phyloP scores from a whole-genome alignment of 2,329 filamentous ascomycete genomes.

The Drechslerella coelobrocha region DNA sequence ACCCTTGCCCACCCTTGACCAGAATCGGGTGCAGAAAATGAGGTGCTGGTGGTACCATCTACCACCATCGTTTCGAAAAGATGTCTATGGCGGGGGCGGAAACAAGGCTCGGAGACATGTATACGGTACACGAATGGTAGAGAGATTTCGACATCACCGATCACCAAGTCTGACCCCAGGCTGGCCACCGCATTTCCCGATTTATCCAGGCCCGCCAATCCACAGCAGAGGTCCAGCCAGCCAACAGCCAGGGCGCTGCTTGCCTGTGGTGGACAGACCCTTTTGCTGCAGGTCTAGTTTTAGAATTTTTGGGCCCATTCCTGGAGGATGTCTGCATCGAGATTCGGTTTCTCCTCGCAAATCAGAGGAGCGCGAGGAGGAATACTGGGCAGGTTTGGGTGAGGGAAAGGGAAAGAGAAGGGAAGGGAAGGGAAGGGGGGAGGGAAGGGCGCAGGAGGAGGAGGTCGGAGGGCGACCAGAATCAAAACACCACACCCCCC shows the following conservation, averaged over 20 bases:
- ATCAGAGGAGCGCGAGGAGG: neutral
- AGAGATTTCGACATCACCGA: constrained; percentile 13
- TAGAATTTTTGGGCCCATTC: constrained; percentile 43
- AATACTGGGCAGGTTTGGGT: neutral
- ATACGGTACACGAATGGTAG: constrained; percentile 15
- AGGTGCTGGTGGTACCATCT: constrained; percentile 11
- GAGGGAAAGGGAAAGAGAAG: constrained; percentile 31
- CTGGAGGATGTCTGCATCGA: constrained; percentile 50
- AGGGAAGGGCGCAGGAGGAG: neutral
- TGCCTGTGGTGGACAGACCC: constrained; percentile 49
- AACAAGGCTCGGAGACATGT: neutral
- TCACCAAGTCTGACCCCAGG: constrained; percentile 34
- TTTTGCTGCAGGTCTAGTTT: constrained; percentile 50
- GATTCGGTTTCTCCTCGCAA: constrained; percentile 25
- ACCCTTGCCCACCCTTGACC: constrained; percentile 26
- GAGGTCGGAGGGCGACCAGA: constrained; percentile 16
- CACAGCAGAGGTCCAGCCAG: constrained; percentile 4
- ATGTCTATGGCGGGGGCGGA: constrained; percentile 6
- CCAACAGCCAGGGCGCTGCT: constrained; percentile 23
- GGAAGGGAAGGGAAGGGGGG: constrained; percentile 17
- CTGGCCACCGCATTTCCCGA: constrained; percentile 28
- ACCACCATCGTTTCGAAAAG: constrained; percentile 16
- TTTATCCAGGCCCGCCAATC: constrained; percentile 40
- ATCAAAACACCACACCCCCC: constrained; percentile 14
- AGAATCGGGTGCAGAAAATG: constrained; percentile 28